Conservation (phyloP, 441 rosid species). For the Dalechampia spathulata region DNA sequence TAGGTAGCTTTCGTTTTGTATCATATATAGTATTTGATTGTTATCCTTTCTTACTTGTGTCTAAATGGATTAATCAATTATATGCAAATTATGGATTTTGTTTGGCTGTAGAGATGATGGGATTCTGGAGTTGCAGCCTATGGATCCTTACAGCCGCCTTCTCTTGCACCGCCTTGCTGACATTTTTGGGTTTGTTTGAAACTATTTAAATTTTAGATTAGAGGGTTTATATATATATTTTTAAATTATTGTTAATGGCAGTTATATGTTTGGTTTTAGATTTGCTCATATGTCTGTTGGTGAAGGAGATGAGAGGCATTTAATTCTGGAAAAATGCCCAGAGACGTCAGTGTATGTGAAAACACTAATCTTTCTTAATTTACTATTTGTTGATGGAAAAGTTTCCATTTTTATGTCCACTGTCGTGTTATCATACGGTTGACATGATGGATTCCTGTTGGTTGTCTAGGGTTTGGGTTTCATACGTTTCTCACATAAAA, state of each 20-base stretch:
- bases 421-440: too few relatives aligned
- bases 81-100: too few relatives aligned
- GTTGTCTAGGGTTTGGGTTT: too few relatives aligned
- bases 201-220: background rate
- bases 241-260: background rate
- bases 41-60: too few relatives aligned
- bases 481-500: too few relatives aligned
- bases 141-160: conserved; percentile 62
- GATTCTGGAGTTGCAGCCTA: conserved; percentile 56
- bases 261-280: conserved; percentile 22
- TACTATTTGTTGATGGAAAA: too few relatives aligned
- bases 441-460: too few relatives aligned
- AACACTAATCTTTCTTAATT: background rate
- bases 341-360: conserved; percentile 53
- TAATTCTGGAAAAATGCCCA: conserved; percentile 46
- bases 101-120: conserved; percentile 10
- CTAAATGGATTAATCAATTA: too few relatives aligned
- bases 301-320: conserved; percentile 60
- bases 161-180: conserved; percentile 69
- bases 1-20: background rate
- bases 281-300: conserved; percentile 68
- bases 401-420: too few relatives aligned
- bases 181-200: conserved; percentile 48
- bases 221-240: background rate
- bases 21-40: background rate